Base-by-base conservation (phyloP, 139 green algal genomes). In the Pleodorina starrii region DNA sequence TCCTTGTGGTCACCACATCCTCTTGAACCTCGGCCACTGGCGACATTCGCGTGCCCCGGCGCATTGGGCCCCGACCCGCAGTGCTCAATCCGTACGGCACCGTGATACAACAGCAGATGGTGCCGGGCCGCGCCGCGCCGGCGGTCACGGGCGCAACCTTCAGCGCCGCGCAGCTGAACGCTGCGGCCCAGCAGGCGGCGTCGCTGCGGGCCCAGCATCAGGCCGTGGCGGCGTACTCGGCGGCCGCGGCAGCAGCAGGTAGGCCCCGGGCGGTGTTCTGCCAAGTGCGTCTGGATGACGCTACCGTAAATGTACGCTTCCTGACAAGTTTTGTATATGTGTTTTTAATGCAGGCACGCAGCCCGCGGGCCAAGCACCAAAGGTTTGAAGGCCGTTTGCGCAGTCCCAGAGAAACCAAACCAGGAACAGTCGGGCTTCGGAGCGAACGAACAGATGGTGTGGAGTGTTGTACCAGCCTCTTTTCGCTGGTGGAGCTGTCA, bases 111-210 rank as follows among this genome's bases (percentile, higher is more conserved):
- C 74, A 82, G 43, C 74, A 48, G n/a, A 19, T 54, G 72, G 72
- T 46, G 69, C 63, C 69, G 69, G 69, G 32, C 69, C 69, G 78
- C 43, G 29, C 74, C 23, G 74, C 40, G n/a, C n/a, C n/a, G 21
- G 44, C 46, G 44, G 23, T 48, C 23, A n/a, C 43, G 25, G 10
- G 1, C n/a, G 66, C 44, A 16, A 17, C 68, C 44, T 88, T 88
- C 44, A 88, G 11, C 35, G n/a, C 63, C 3, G 63, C 82, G 11
- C 82, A 88, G 82, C 82, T 88, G 32, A 51, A 29, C 6, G 66
- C 82, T 0, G 82, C 66, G 66, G 44, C 82, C 5, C 82, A 88
- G 63, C 82, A 88, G 66, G 82, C 82, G 46, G 82, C 82, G 44
- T 5, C 46, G 19, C 44, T 88, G 44, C 60, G 66, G 21, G 66